These are phyloP conservation scores for Stemphylium beticola DNA, from an alignment of 2,329 filamentous ascomycete species.

Conservation along the genomic window DNA sequence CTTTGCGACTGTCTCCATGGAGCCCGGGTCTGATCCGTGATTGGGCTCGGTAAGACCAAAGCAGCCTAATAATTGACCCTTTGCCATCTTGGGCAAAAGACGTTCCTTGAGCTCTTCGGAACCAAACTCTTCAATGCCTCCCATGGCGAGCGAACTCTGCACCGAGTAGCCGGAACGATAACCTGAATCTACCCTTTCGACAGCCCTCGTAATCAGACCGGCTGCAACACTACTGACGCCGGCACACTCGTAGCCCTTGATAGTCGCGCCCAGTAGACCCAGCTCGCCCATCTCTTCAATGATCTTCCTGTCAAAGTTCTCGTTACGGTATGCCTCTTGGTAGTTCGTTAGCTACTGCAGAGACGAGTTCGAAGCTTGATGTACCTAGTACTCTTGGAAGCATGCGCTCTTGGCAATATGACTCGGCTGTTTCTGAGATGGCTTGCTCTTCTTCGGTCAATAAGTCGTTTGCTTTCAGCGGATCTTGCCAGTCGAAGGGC, in stretches of 20 bases:
- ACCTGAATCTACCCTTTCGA: constrained; percentile 88
- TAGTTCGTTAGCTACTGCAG: constrained; percentile 11
- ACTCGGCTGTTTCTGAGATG: constrained; percentile 86
- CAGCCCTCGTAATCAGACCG: constrained; percentile 87
- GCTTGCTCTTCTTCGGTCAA: constrained; percentile 90
- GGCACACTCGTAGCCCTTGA: constrained; percentile 86
- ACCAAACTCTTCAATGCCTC: constrained; percentile 86
- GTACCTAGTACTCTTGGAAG: constrained; percentile 83
- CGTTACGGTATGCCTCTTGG: constrained; percentile 82
- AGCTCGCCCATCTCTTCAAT: constrained; percentile 91
- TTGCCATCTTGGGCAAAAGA: constrained; percentile 80
- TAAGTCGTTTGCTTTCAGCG: constrained; percentile 74
- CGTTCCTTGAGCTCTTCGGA: constrained; percentile 86
- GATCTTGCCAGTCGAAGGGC: constrained; percentile 90
- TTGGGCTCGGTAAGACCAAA: constrained; percentile 94
- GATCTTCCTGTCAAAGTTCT: constrained; percentile 84
- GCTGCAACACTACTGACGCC: constrained; percentile 86
- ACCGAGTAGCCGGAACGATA: constrained; percentile 94
- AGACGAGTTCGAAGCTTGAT: constrained; percentile 2
- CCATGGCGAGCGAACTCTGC: constrained; percentile 92
- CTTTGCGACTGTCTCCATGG: constrained; percentile 87
- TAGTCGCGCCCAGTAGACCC: constrained; percentile 84
- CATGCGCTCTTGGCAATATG: constrained; percentile 91
- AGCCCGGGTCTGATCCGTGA: constrained; percentile 88
- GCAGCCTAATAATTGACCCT: constrained; percentile 80